Evolutionary conservation across 2,329 filamentous ascomycete genomes (phyloP).

Genomic region (Ceratocystis variospora): DNA sequence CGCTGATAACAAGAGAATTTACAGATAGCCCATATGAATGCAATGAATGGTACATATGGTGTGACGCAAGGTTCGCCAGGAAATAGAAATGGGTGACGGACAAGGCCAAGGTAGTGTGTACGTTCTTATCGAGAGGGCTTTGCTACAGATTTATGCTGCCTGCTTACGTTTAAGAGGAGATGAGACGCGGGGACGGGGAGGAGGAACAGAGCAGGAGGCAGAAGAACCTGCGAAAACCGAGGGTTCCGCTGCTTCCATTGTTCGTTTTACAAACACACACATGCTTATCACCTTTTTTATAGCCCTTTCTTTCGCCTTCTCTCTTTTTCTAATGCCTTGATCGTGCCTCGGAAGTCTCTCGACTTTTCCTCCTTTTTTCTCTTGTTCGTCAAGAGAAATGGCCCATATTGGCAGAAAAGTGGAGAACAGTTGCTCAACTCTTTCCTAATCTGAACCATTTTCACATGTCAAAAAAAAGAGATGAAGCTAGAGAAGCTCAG

Average conservation of each 20-base stretch:
- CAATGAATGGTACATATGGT: neutral
- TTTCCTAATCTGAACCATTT: conserved; percentile 16
- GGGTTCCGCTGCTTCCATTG: neutral
- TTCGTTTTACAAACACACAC: too few species aligned
- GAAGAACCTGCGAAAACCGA: neutral
- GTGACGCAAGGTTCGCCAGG: neutral
- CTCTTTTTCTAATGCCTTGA: neutral
- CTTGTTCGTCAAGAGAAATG: neutral
- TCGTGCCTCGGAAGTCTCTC: neutral
- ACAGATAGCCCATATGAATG: neutral
- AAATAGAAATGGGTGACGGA: neutral
- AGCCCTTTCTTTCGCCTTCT: neutral
- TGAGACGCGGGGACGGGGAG: neutral
- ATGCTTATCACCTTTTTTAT: too few species aligned
- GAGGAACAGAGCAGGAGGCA: neutral
- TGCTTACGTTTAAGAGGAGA: neutral
- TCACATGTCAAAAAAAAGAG: conserved; percentile 19
- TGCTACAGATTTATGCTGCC: neutral
- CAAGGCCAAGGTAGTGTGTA: neutral
- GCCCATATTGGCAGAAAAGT: neutral
- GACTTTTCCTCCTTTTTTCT: neutral
- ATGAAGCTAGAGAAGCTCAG: neutral
- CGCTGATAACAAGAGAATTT: too few species aligned
- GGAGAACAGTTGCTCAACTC: neutral
- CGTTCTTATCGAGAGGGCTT: neutral